phyloP scores from a whole-genome alignment of 2,329 filamentous ascomycete genomes.

The Shiraia sp. region DNA sequence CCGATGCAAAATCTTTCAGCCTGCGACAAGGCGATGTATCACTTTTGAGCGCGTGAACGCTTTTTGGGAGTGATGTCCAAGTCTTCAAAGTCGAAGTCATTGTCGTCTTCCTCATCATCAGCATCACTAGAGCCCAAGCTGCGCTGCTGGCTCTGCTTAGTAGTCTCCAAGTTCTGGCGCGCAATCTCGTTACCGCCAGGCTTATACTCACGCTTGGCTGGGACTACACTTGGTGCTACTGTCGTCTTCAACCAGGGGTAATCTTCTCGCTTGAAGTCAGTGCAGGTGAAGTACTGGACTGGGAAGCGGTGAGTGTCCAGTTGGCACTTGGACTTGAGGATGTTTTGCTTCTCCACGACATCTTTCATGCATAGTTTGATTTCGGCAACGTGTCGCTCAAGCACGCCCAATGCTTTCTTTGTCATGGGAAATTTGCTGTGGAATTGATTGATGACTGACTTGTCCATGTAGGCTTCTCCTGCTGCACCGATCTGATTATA shows the following conservation, averaged over 20 bases:
- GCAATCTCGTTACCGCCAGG: conserved; percentile 35
- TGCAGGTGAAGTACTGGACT: conserved; percentile 52
- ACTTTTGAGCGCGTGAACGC: conserved; percentile 1
- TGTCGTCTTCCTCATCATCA: conserved; percentile 14
- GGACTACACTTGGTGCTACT: conserved; percentile 2
- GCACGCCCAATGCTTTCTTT: conserved; percentile 47
- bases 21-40: too few relatives aligned
- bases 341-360: conserved; percentile 39
- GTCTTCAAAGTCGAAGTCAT: conserved; percentile 4
- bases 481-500: conserved; percentile 48
- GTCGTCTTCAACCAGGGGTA: conserved; percentile 45
- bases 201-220: conserved; percentile 22
- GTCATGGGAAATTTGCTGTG: conserved; percentile 50
- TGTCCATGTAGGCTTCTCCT: conserved; percentile 51
- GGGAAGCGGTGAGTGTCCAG: conserved; percentile 44
- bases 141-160: conserved; percentile 14
- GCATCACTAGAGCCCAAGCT: conserved; percentile 7
- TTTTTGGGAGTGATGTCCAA: conserved; percentile 1
- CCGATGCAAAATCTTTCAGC: too few relatives aligned
- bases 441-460: conserved; percentile 44
- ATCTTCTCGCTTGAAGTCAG: conserved; percentile 45
- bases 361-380: conserved; percentile 50
- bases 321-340: conserved; percentile 47
- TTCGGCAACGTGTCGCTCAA: conserved; percentile 46
- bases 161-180: conserved; percentile 24